Percentiles rank a stretch among this genome's conserved stretches.
phyloP scores from a whole-genome alignment of 1,284 basidiomycete species.

The Fomitiporia mediterranea region DNA sequence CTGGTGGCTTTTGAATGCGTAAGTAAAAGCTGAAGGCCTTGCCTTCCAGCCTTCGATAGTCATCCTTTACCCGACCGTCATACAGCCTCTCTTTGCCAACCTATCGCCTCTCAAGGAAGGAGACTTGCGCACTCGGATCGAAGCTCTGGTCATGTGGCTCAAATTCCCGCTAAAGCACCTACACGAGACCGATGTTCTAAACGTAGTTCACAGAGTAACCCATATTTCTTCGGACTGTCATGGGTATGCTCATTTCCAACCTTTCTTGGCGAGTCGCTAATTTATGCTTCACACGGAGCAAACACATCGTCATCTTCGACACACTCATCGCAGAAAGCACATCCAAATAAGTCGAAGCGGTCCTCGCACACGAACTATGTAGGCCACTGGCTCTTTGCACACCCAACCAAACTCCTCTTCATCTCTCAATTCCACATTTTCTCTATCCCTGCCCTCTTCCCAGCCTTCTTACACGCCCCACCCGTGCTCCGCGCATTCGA shows the following conservation, averaged over 20 bases:
- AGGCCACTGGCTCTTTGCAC: conserved; percentile 90
- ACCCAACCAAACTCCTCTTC: conserved; percentile 84
- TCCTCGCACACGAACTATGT: conserved; percentile 91
- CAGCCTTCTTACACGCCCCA: conserved; percentile 85
- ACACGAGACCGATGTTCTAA: conserved; percentile 96
- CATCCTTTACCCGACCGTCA: conserved; percentile 82
- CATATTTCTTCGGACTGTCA: conserved; percentile 91
- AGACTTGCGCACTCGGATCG: conserved; percentile 70
- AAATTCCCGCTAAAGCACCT: conserved; percentile 92
- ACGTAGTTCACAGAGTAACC: conserved; percentile 90
- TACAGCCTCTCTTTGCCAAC: conserved; percentile 96
- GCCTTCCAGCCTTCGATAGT: conserved; percentile 83
- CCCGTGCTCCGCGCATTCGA: conserved; percentile 84
- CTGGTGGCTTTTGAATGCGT: too few relatives aligned
- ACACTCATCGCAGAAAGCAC: conserved; percentile 89
- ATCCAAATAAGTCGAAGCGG: conserved; percentile 87
- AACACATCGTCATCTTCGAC: conserved; percentile 97
- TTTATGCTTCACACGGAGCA: conserved; percentile 44
- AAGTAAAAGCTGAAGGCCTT: conserved; percentile 42
- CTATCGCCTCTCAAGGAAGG: conserved; percentile 79
- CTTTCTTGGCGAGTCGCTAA: not conserved
- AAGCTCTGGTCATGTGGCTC: conserved; percentile 70
- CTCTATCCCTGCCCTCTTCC: conserved; percentile 83
- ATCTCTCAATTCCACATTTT: conserved; percentile 86
- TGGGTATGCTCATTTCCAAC: conserved; percentile 54